Evolutionary conservation across 139 green algal genomes (phyloP).

Genomic region (Nannochloris sp.): DNA sequence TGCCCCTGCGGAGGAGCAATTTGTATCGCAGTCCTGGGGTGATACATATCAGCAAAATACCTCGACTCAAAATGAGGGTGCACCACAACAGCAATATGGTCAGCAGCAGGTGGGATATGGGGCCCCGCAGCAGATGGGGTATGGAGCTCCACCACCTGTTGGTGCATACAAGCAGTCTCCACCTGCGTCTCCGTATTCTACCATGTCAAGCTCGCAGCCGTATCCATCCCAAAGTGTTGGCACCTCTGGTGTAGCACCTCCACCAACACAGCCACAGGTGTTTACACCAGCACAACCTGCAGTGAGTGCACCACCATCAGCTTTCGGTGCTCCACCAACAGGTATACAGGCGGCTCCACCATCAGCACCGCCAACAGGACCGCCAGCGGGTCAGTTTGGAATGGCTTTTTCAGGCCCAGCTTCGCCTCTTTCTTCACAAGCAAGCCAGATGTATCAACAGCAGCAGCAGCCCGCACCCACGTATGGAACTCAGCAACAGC

Average conservation of each 20-base stretch:
- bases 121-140: background rate
- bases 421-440: background rate
- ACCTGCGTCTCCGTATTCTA: background rate
- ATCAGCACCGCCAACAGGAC: background rate
- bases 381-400: background rate
- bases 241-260: background rate
- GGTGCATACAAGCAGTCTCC: background rate
- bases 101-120: background rate
- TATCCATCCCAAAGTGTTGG: constrained; percentile 10
- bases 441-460: too few species aligned
- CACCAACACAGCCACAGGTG: constrained; percentile 7
- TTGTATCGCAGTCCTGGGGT: background rate
- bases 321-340: constrained; percentile 4
- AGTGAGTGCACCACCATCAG: background rate
- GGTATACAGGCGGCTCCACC: background rate
- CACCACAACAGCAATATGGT: constrained; percentile 15
- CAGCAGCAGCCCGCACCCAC: too few species aligned
- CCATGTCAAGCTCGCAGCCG: background rate
- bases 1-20: background rate
- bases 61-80: background rate
- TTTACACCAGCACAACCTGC: constrained; percentile 9
- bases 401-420: background rate
- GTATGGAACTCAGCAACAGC: too few species aligned
- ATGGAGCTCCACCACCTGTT: background rate
- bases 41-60: background rate